Evolutionary conservation across 345 rosid genomes (phyloP).

Genomic region (Limnanthes douglasii): DNA sequence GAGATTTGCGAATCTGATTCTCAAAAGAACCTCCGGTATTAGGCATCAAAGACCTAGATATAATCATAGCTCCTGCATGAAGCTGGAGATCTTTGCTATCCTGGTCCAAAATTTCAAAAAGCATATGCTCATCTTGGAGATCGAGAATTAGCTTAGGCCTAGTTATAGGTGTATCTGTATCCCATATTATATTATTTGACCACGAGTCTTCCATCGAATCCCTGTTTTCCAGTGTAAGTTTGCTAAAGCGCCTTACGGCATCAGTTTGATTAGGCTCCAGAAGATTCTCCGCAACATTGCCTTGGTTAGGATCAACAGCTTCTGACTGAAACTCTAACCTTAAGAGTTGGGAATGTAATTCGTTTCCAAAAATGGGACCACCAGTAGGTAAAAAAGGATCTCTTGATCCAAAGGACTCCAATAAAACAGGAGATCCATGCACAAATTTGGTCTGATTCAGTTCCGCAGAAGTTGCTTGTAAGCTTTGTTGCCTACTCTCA

Average conservation of each 20-base stretch:
- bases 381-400: slow-evolving; percentile 12
- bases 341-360: slow-evolving; percentile 75
- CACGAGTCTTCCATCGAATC: slow-evolving; percentile 64
- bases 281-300: too few relatives aligned
- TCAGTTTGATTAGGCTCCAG: slow-evolving; percentile 22
- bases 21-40: slow-evolving; percentile 27
- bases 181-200: slow-evolving; percentile 81
- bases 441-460: slow-evolving; percentile 16
- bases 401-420: slow-evolving; percentile 41
- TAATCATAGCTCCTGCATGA: slow-evolving; percentile 91
- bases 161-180: slow-evolving; percentile 21
- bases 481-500: slow-evolving; percentile 16
- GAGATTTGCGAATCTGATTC: slow-evolving; percentile 29
- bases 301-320: slow-evolving; percentile 15
- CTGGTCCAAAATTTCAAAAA: slow-evolving; percentile 73
- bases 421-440: slow-evolving; percentile 23
- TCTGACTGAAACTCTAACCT: slow-evolving; percentile 54
- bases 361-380: slow-evolving; percentile 15
- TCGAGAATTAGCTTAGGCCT: slow-evolving; percentile 79
- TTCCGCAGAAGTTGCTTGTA: slow-evolving; percentile 10
- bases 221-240: slow-evolving; percentile 36
- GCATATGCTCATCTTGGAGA: slow-evolving; percentile 94
- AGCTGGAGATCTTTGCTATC: slow-evolving; percentile 52
- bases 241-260: slow-evolving; percentile 31
- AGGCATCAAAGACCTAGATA: slow-evolving; percentile 36